Evolutionary conservation across 371 early-diverging fungal genomes (phyloP).

Genomic region (Lichtheimia ramosa): DNA sequence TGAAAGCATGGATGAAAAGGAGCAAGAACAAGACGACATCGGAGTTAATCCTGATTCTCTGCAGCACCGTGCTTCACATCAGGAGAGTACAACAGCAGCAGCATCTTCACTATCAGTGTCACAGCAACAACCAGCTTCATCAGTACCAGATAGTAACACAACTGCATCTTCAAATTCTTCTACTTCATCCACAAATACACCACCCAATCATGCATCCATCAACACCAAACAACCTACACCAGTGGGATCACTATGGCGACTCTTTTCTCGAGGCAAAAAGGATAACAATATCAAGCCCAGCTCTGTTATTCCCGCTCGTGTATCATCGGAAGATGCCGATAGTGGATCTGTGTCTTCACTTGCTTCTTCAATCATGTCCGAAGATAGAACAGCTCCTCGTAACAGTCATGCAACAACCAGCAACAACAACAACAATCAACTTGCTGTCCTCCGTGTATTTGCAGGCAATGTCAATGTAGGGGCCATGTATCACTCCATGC

Average conservation of each 20-base stretch:
- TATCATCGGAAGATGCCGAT: constrained; percentile 12
- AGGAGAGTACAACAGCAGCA: neutral
- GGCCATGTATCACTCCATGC: constrained; percentile 60
- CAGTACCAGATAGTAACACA: neutral
- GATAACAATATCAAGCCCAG: constrained; percentile 7
- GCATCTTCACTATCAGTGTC: neutral
- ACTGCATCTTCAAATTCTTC: too few relatives aligned
- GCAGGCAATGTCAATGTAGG: constrained; percentile 64
- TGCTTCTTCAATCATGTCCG: constrained; percentile 8
- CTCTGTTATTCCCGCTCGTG: constrained; percentile 3
- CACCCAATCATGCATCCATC: neutral
- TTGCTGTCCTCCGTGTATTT: constrained; percentile 51
- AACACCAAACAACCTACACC: neutral
- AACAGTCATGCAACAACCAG: neutral
- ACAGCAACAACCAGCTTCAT: neutral
- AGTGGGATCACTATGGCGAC: constrained; percentile 24
- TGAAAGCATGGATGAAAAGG: neutral
- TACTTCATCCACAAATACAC: too few relatives aligned
- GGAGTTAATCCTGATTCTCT: neutral
- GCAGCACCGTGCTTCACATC: neutral
- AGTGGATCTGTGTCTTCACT: constrained; percentile 12
- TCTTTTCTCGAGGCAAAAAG: constrained; percentile 38
- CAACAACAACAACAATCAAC: constrained; percentile 11
- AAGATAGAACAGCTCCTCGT: constrained; percentile 3
- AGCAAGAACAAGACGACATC: constrained; percentile 1